These are phyloP conservation scores for Camellia oleifera DNA, from an alignment of 179 eudicot species.

Conservation along the genomic window DNA sequence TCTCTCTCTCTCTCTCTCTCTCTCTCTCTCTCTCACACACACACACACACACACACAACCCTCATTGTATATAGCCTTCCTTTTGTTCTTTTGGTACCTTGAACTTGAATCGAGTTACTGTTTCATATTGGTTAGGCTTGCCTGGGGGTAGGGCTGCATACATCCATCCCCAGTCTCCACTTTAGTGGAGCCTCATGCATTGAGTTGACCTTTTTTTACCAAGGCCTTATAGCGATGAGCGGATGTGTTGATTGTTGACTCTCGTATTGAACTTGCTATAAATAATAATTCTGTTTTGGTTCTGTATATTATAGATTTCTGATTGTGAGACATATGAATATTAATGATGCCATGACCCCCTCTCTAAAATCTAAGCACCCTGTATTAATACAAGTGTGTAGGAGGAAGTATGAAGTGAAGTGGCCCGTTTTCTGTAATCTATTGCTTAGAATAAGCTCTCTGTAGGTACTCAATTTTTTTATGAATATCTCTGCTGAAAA, in stretches of 20 bases:
- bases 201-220: too few relatives aligned
- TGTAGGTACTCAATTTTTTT: background rate
- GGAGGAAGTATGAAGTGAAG: background rate
- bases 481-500: constrained; percentile 1
- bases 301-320: background rate
- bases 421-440: background rate
- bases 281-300: background rate
- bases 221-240: background rate
- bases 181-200: too few relatives aligned
- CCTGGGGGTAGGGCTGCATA: too few relatives aligned
- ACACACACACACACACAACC: background rate
- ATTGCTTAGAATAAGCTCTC: background rate
- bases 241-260: background rate
- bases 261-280: background rate
- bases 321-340: background rate
- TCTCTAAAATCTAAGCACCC: too few relatives aligned
- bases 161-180: too few relatives aligned
- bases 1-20: background rate
- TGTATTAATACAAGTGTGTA: background rate
- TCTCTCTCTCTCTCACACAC: too few relatives aligned
- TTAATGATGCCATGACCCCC: too few relatives aligned
- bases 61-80: background rate
- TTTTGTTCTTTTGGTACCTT: background rate
- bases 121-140: too few relatives aligned
- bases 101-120: background rate